Percentiles rank a stretch among this genome's conserved stretches.
Evolutionary conservation across 164 flowering plant genomes (phyloP).

Genomic region (Vitis rupestris): DNA sequence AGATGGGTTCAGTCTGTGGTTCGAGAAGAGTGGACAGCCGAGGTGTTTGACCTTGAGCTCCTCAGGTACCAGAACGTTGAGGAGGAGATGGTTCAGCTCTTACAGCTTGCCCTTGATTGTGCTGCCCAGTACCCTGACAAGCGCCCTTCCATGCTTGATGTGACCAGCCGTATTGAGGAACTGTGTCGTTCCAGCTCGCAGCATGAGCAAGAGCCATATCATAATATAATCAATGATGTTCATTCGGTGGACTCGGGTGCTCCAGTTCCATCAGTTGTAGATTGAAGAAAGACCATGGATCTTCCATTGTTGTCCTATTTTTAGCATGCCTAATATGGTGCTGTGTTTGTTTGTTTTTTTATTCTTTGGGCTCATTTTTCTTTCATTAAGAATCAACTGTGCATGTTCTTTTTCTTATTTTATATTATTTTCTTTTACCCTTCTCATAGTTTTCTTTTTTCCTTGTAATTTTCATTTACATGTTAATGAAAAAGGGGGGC

Average conservation of each 20-base stretch:
- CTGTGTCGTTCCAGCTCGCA: conserved; percentile 37
- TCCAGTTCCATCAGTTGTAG: conserved; percentile 13
- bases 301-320: not conserved
- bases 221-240: conserved; percentile 11
- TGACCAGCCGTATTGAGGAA: conserved; percentile 56
- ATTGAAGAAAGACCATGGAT: conserved; percentile 5
- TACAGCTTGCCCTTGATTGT: conserved; percentile 78
- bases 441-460: not conserved
- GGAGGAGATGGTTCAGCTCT: conserved; percentile 83
- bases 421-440: not conserved
- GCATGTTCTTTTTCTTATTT: not conserved
- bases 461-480: not conserved
- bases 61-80: conserved; percentile 78
- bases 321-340: conserved; percentile 2
- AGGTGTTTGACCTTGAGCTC: conserved; percentile 85
- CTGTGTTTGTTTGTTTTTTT: conserved; percentile 11
- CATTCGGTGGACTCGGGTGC: conserved; percentile 15
- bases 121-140: conserved; percentile 74
- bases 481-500: not conserved
- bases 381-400: not conserved
- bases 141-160: conserved; percentile 76
- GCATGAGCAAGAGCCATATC: conserved; percentile 18
- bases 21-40: conserved; percentile 76
- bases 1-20: conserved; percentile 92
- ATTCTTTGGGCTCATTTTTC: not conserved